Base-by-base conservation (phyloP, 139 green algal species). In the Gonium pectorale region DNA sequence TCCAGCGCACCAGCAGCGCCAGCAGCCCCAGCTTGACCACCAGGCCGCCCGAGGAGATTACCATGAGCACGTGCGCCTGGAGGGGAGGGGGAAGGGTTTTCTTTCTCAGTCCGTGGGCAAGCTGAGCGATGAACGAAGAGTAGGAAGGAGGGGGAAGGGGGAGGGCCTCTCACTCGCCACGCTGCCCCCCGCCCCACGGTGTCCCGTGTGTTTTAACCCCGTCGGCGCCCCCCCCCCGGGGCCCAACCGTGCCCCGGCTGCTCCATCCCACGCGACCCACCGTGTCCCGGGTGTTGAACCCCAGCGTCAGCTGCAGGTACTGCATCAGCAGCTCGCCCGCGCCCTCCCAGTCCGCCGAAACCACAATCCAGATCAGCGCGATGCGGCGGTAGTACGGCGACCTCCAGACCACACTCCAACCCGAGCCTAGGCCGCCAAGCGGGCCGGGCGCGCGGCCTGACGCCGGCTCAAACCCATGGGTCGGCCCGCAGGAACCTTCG, bases 231-330 rank as follows among this genome's bases (percentile, higher is more conserved):
- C n/a, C n/a, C n/a, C n/a, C n/a, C n/a, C n/a, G n/a, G n/a, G n/a
- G n/a, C n/a, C n/a, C n/a, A n/a, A n/a, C n/a, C n/a, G n/a, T n/a
- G n/a, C n/a, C n/a, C n/a, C n/a, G n/a, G n/a, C n/a, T n/a, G n/a
- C n/a, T n/a, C n/a, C n/a, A n/a, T n/a, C 49, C 49, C 49, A 13
- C 49, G 17, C 17, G 49, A 13, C 75, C 11, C 43, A 84, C 86
- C 90, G 94, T 90, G 72, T 97, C 94, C 7, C 69, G 60, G 7
- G 91, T 93, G n/a, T 71, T 91, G 87, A 95, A 97, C 40, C 87
- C 89, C 44, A 97, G 74, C 51, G 90, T 91, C 9, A 96, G 77
- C 89, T 98, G 94, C 27, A 97, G 87, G 89, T 97, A 98, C 87
- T 98, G 94, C 19, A 94, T 78, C 31, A 97, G 77, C 67, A 96